Evolutionary conservation across 345 rosid species (phyloP).

Genomic region (Citrus unshiu): DNA sequence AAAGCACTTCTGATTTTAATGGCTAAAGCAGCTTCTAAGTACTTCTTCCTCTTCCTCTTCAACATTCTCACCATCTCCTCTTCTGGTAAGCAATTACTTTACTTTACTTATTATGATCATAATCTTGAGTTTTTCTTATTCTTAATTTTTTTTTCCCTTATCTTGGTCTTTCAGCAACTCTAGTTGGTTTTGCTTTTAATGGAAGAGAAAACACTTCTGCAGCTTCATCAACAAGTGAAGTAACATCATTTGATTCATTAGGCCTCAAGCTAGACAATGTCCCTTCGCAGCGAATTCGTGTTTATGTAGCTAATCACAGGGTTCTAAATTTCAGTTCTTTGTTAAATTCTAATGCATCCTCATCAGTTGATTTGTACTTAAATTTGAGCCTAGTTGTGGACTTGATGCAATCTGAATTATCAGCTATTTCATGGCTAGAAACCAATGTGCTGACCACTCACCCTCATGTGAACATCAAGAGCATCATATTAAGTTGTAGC

Average conservation of each 20-base stretch:
- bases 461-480: conserved; percentile 19
- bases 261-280: conserved; percentile 22
- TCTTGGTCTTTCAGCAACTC: conserved; percentile 22
- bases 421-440: background rate
- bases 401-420: conserved; percentile 20
- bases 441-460: no score
- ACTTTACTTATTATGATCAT: background rate
- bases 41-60: conserved; percentile 34
- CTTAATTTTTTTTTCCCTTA: background rate
- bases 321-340: conserved; percentile 10
- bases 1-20: conserved; percentile 20
- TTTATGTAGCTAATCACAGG: conserved; percentile 15
- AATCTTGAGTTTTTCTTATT: background rate
- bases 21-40: conserved; percentile 35
- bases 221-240: conserved; percentile 16
- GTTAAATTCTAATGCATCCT: conserved; percentile 5
- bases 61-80: conserved; percentile 35
- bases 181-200: conserved; percentile 30
- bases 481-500: conserved; percentile 22
- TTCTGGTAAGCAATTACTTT: conserved; percentile 25
- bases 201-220: conserved; percentile 9
- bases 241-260: conserved; percentile 7
- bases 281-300: conserved; percentile 16
- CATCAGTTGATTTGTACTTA: conserved; percentile 34
- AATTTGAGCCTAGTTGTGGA: conserved; percentile 21